phyloP scores from a whole-genome alignment of 2,329 filamentous ascomycete species.

The Monosporascus sp. region DNA sequence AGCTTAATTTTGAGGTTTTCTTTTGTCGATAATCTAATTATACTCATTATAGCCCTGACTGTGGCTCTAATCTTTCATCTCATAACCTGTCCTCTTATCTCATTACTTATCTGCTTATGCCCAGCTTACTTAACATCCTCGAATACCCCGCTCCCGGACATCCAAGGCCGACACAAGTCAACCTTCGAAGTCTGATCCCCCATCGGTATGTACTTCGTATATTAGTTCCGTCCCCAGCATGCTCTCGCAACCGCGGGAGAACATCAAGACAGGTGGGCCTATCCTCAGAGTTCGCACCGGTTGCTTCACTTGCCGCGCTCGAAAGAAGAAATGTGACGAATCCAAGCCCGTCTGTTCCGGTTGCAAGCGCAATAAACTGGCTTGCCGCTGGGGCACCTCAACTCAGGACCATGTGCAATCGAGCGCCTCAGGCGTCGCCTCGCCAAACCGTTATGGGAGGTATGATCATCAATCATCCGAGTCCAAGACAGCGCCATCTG shows the following conservation, averaged over 20 bases:
- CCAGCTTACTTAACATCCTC: too few relatives aligned
- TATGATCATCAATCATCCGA: background rate
- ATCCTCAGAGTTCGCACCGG: background rate
- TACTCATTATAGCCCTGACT: too few relatives aligned
- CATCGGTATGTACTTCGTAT: too few relatives aligned
- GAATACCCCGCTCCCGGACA: too few relatives aligned
- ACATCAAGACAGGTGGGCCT: background rate
- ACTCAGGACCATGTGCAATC: background rate
- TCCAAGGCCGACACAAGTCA: too few relatives aligned
- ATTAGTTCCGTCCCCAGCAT: background rate
- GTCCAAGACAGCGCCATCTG: background rate
- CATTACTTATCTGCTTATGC: too few relatives aligned
- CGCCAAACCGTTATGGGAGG: background rate
- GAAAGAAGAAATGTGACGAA: background rate
- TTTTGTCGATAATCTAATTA: too few relatives aligned
- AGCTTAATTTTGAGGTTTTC: too few relatives aligned
- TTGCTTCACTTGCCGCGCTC: background rate
- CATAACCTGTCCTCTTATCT: too few relatives aligned
- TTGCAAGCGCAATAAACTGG: background rate
- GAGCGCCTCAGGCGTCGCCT: background rate
- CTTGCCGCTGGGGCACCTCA: background rate
- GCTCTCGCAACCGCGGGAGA: background rate
- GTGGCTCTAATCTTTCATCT: too few relatives aligned
- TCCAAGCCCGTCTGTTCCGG: background rate
- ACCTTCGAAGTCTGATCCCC: too few relatives aligned